Evolutionary conservation across 2,329 filamentous ascomycete genomes (phyloP).

Genomic region (Cytospora schulzeri): DNA sequence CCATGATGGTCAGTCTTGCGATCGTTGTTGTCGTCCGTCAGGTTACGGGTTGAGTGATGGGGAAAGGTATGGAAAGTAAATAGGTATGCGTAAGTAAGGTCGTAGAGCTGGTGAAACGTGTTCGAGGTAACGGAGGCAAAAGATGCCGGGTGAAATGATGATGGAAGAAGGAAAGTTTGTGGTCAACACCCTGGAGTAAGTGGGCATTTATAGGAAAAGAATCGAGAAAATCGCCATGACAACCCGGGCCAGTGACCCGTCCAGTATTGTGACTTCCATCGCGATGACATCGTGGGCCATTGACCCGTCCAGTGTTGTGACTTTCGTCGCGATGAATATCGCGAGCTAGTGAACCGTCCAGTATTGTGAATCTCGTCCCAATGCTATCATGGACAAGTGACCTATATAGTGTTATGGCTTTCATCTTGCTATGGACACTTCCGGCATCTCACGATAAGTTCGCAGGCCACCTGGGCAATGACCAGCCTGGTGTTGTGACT

Average conservation of each 20-base stretch:
- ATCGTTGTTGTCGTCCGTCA: slow-evolving; percentile 1
- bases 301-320: not conserved
- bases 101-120: not conserved
- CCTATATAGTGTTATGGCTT: not conserved
- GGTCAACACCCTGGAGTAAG: not conserved
- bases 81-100: not conserved
- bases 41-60: not conserved
- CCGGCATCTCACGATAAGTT: no score
- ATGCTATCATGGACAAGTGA: not conserved
- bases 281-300: not conserved
- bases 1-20: not conserved
- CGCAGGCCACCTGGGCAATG: no score
- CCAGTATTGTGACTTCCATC: not conserved
- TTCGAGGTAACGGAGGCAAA: not conserved
- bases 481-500: no score
- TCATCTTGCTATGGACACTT: not conserved
- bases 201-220: not conserved
- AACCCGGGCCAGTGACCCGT: not conserved
- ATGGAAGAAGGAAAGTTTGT: not conserved
- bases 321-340: not conserved
- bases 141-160: not conserved
- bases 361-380: not conserved
- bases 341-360: not conserved
- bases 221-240: not conserved
- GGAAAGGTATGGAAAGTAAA: not conserved